Evolutionary conservation across 1,284 basidiomycete species (phyloP).

Genomic region (Anthracocystis walkeri): DNA sequence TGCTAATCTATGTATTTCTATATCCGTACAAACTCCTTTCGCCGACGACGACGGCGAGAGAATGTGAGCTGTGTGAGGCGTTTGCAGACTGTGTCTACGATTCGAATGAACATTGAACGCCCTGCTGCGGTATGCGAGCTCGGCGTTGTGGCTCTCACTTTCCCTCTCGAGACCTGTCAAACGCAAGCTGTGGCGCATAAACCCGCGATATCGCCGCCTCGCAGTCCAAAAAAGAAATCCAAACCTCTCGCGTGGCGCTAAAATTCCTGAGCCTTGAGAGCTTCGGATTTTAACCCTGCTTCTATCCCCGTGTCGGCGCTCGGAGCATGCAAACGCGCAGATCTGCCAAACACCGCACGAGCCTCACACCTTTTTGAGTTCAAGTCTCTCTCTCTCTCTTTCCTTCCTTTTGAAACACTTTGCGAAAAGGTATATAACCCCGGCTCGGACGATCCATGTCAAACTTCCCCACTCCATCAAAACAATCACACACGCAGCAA

Average conservation of each 20-base stretch:
- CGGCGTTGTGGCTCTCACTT: no score
- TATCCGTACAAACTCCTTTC: background rate
- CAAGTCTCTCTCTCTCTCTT: no score
- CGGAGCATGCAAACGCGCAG: background rate
- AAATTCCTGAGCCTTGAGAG: no score
- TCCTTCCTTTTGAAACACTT: no score
- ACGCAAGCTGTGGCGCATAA: background rate
- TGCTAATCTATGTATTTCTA: slow-evolving; percentile 25
- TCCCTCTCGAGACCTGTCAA: no score
- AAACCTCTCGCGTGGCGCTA: no score
- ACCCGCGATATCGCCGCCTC: slow-evolving; percentile 6
- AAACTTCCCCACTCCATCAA: background rate
- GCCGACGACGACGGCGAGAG: background rate
- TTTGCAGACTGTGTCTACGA: background rate
- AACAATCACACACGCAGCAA: background rate
- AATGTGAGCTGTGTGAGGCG: background rate
- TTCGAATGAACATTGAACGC: background rate
- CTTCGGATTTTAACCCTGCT: slow-evolving; percentile 9
- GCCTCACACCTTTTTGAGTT: background rate
- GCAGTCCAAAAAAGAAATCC: background rate
- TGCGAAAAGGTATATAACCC: slow-evolving; percentile 4
- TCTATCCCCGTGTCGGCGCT: slow-evolving; percentile 4
- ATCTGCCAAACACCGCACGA: slow-evolving; percentile 9
- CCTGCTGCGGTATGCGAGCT: background rate
- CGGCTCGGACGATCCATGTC: background rate